phyloP scores from a whole-genome alignment of 352 stramenopile genomes.

The Phytophthora pinifolia region DNA sequence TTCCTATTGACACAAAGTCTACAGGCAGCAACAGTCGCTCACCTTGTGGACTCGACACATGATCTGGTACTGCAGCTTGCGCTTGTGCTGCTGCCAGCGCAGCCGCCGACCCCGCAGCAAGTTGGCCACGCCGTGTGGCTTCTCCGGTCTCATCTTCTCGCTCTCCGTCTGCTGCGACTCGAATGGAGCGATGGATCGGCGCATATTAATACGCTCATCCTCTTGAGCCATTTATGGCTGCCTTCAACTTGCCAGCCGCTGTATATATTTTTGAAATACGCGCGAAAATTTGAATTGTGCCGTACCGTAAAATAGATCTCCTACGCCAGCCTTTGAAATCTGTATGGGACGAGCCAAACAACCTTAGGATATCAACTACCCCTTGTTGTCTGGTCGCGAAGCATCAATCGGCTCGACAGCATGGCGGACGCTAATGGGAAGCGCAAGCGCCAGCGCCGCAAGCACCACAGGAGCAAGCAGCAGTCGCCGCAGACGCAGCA shows the following conservation, averaged over 20 bases:
- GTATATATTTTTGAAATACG: slow-evolving; percentile 16
- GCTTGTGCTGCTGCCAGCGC: slow-evolving; percentile 63
- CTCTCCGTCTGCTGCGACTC: slow-evolving; percentile 7
- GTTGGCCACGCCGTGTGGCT: slow-evolving; percentile 26
- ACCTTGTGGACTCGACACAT: slow-evolving; percentile 60
- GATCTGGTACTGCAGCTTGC: slow-evolving; percentile 58
- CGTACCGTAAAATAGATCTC: background rate
- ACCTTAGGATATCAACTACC: slow-evolving; percentile 8
- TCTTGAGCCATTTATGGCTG: slow-evolving; percentile 14
- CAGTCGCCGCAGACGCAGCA: slow-evolving; percentile 15
- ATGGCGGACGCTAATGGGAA: slow-evolving; percentile 30
- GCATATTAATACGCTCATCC: slow-evolving; percentile 28
- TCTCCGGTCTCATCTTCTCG: slow-evolving; percentile 18
- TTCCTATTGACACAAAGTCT: no score
- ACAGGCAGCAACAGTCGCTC: background rate
- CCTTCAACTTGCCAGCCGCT: slow-evolving; percentile 24
- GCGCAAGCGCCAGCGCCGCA: slow-evolving; percentile 35
- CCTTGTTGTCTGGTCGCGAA: slow-evolving; percentile 23
- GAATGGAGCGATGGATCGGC: slow-evolving; percentile 8
- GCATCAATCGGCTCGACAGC: slow-evolving; percentile 18
- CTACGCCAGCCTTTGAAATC: background rate
- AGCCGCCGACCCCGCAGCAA: slow-evolving; percentile 40
- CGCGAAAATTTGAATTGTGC: slow-evolving; percentile 25
- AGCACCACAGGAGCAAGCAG: slow-evolving; percentile 28
- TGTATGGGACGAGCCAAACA: background rate